Evolutionary conservation across 768 basidiomycete genomes (phyloP), one percentile per base, ranked within the genome.

Genomic region (Russula earlei): DNA sequence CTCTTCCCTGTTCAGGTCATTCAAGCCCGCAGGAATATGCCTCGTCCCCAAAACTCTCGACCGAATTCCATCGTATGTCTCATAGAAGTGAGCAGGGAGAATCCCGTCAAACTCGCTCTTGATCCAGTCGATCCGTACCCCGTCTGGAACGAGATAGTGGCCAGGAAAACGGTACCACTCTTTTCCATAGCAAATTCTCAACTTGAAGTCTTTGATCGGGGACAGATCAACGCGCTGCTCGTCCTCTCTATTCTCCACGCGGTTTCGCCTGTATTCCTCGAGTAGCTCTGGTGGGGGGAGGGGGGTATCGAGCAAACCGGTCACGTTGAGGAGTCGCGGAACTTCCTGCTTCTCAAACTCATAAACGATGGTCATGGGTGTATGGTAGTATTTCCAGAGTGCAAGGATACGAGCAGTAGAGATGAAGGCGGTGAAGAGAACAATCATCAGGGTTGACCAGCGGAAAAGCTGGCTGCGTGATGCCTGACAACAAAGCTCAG

Each of bases 161-260:
- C 91, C 82, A 3, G 93, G 89, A 75, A 92, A 99, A 22, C 95
- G 79, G 66, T 97, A 76, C 96, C 96, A 99, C 70, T 99, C 96
- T 68, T 93, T 94, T 46, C 86, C 91, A 49, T 87, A 75, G 70
- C 96, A 99, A 1, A 99, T 66, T 27, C 76, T 81, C 55, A 98
- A 71, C 54, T 83, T 78, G 64, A 93, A 81, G 12, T 80, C 74
- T 54, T 75, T 75, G 65, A 97, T 74, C 0, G 80, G 81, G 0
- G 83, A 69, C 25, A 91, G 74, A 65, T 91, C 84, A 36, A 92
- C 75, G 34, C 75, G 75, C 36, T 71, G 69, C 25, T 69, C 65
- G 12, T 72, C 70, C n/a, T 72, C 67, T 49, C 74, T 69, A 44
- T 70, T 66, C 20, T 70, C 65, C 54, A 63, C 62, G 64, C 66